Evolutionary conservation across 78 protist species (phyloP).

Genomic region (Anaeramoeba flamelloides): DNA sequence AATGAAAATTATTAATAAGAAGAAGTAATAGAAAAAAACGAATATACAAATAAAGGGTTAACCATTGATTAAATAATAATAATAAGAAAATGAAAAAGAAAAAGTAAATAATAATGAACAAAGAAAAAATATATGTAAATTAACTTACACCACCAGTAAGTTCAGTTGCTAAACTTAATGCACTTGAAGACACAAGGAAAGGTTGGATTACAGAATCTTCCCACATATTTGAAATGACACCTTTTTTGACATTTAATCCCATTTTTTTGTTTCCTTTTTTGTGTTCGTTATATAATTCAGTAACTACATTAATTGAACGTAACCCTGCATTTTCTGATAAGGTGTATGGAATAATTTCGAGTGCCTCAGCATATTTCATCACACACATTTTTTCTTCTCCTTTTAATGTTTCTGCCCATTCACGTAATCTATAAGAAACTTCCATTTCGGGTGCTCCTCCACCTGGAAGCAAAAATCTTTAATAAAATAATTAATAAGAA

Average conservation of each 20-base stretch:
- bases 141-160: no score
- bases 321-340: constrained; percentile 99
- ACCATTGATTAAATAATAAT: no score
- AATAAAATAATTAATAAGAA: no score
- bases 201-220: constrained; percentile 94
- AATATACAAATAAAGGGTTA: no score
- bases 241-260: constrained; percentile 86
- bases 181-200: constrained; percentile 72
- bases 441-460: constrained; percentile 96
- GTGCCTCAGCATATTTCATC: constrained; percentile 83
- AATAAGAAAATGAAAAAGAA: no score
- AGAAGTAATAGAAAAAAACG: no score
- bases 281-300: constrained; percentile 55
- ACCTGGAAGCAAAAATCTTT: constrained; percentile 89
- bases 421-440: constrained; percentile 11
- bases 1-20: no score
- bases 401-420: neutral
- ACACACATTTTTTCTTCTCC: constrained; percentile 52
- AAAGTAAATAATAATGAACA: no score
- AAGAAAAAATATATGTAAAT: no score
- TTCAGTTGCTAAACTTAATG: constrained; percentile 93
- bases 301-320: constrained; percentile 54
- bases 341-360: constrained; percentile 92
- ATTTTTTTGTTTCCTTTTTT: constrained; percentile 58
- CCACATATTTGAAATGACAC: constrained; percentile 65